phyloP scores from a whole-genome alignment of 1,284 basidiomycete species.

The Microbotryum intermedium region DNA sequence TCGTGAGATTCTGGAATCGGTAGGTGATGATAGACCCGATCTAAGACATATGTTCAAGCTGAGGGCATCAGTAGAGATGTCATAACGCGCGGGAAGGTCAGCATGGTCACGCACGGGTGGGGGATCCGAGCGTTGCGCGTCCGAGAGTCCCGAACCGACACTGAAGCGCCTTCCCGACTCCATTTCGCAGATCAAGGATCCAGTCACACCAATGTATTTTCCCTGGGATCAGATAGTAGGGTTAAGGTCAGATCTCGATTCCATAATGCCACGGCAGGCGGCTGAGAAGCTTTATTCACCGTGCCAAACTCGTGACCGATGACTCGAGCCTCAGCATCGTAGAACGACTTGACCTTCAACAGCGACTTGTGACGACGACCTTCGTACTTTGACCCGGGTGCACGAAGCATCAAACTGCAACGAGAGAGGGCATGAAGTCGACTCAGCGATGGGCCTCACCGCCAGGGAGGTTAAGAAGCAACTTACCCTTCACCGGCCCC shows the following conservation, averaged over 20 bases:
- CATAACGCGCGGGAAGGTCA: background rate
- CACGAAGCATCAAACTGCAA: conserved; percentile 51
- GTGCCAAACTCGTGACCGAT: conserved; percentile 52
- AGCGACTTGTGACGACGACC: conserved; percentile 49
- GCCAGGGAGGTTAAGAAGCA: background rate
- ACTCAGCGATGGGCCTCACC: background rate
- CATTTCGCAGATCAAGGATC: conserved; percentile 56
- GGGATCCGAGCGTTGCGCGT: conserved; percentile 11
- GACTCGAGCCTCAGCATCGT: conserved; percentile 58
- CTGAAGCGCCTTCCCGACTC: conserved; percentile 53
- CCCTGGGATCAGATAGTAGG: conserved; percentile 34
- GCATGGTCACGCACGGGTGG: conserved; percentile 18
- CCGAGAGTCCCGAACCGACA: conserved; percentile 49
- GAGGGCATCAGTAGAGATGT: background rate
- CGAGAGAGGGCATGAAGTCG: background rate
- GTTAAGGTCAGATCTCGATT: too few relatives aligned
- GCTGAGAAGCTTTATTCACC: background rate
- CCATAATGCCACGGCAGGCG: too few relatives aligned
- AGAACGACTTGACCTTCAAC: conserved; percentile 60
- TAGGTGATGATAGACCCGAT: conserved; percentile 55
- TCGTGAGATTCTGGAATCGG: conserved; percentile 57
- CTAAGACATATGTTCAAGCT: conserved; percentile 31
- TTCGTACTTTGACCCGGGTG: conserved; percentile 50
- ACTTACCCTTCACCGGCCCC: conserved; percentile 53
- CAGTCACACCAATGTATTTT: conserved; percentile 48